Evolutionary conservation across 2,329 filamentous ascomycete genomes (phyloP), one percentile per base, ranked within the genome.

Genomic region (Chaetomium sp.): DNA sequence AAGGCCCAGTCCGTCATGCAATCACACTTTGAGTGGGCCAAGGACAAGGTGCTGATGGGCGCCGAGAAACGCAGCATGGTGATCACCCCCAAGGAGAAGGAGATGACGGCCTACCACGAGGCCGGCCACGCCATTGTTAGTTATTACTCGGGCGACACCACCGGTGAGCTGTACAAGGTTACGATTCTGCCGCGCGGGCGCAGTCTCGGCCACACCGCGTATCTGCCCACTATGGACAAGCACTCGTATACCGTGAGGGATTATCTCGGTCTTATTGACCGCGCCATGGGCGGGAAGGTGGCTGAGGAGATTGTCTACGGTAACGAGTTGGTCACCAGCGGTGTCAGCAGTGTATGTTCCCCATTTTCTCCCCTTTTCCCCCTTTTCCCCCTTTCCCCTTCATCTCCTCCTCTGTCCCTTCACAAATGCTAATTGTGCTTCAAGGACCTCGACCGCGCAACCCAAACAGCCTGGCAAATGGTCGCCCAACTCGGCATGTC

Each of bases 1-100:
- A 94, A 91, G 73, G 81, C 87, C 41, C 78, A 77, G 57, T 80
- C 86, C 46, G 89, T 99, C 52, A 80, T 81, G 10, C 87, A 90
- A 71, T 73, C 80, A 37, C 91, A 97, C 67, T 86, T 97, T 61
- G 91, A 96, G 64, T 99, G 92, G 91, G 94, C 94, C 55, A 97
- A 95, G 73, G 94, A 99, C 76, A 94, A 94, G 74, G 89, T 99
- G 53, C 87, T 96, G 70, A 96, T 99, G 90, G 94, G 94, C 40
- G 89, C 92, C 2, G 94, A 99, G 74, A 85, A 87, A 68, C 88
- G 86, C 70, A 95, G 87, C 63, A 90, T 92, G 73, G 82, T 96
- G 54, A 92, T 99, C 54, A 88, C 87, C 44, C 84, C 92, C 61
- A 91, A 95, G 74, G 94, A 99, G 74, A 97, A 97, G 82, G 88